Conservation (phyloP, 805 yeast genomes). For the Zygosaccharomyces pseudorouxii region DNA sequence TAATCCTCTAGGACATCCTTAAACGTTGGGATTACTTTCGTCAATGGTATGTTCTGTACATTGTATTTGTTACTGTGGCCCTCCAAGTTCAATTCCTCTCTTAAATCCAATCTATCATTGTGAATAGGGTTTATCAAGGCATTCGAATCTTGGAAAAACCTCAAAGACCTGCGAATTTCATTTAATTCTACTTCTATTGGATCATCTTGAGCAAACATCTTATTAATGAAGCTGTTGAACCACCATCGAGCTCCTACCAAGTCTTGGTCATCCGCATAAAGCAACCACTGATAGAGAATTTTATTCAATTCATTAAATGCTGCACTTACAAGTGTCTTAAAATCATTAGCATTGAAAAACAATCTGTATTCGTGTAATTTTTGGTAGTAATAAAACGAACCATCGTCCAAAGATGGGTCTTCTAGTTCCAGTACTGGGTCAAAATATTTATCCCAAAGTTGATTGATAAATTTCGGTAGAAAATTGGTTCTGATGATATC, state of each 20-base stretch:
- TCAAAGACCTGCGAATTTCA: constrained; percentile 12
- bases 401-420: constrained; percentile 11
- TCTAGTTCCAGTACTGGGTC: constrained; percentile 24
- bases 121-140: constrained; percentile 15
- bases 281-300: constrained; percentile 24
- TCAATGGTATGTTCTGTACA: constrained; percentile 38
- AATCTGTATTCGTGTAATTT: constrained; percentile 13
- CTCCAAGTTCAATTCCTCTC: constrained; percentile 4
- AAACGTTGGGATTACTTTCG: constrained; percentile 45
- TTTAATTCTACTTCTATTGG: constrained; percentile 14
- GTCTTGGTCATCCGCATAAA: constrained; percentile 15
- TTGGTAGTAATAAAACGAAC: constrained; percentile 14
- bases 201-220: constrained; percentile 6
- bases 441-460: constrained; percentile 26
- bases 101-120: constrained; percentile 20
- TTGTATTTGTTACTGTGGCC: constrained; percentile 8
- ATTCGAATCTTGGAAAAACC: constrained; percentile 10
- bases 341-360: constrained; percentile 13
- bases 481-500: constrained; percentile 11
- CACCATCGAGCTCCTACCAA: constrained; percentile 17
- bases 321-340: constrained; percentile 10
- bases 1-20: constrained; percentile 61
- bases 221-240: constrained; percentile 24
- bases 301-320: constrained; percentile 25
- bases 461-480: constrained; percentile 16